Conservation (phyloP, 2,329 filamentous ascomycete genomes). For the Plenodomus lindquistii region DNA sequence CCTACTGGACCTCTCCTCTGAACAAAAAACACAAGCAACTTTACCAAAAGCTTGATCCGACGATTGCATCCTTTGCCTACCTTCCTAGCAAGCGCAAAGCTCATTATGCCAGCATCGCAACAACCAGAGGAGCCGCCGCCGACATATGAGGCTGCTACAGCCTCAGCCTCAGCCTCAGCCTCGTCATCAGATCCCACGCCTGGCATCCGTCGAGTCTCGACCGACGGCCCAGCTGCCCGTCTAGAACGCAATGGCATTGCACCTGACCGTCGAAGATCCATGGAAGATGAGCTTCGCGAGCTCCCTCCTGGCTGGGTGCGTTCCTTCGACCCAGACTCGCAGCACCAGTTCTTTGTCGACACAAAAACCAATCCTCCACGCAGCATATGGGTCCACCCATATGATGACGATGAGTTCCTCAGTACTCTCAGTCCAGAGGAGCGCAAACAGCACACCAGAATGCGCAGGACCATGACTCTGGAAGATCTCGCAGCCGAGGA, state of each 20-base stretch:
- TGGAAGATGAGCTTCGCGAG: constrained; percentile 63
- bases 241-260: constrained; percentile 58
- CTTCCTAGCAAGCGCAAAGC: too few relatives aligned
- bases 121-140: constrained; percentile 37
- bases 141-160: constrained; percentile 38
- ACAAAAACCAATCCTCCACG: constrained; percentile 58
- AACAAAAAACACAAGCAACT: not conserved
- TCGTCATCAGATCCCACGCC: constrained; percentile 26
- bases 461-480: constrained; percentile 43
- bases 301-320: constrained; percentile 62
- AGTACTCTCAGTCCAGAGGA: constrained; percentile 53
- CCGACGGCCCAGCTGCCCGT: constrained; percentile 31
- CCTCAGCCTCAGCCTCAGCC: constrained; percentile 21
- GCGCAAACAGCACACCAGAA: constrained; percentile 51
- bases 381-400: constrained; percentile 65
- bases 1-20: not conserved
- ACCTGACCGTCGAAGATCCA: constrained; percentile 56
- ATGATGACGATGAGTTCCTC: constrained; percentile 62
- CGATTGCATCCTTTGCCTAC: too few relatives aligned
- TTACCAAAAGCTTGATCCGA: too few relatives aligned
- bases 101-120: constrained; percentile 25
- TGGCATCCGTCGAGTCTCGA: constrained; percentile 33
- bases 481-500: constrained; percentile 53
- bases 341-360: constrained; percentile 68
- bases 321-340: constrained; percentile 56